phyloP scores from a whole-genome alignment of 352 stramenopile genomes.

The Pythium rishiriense region DNA sequence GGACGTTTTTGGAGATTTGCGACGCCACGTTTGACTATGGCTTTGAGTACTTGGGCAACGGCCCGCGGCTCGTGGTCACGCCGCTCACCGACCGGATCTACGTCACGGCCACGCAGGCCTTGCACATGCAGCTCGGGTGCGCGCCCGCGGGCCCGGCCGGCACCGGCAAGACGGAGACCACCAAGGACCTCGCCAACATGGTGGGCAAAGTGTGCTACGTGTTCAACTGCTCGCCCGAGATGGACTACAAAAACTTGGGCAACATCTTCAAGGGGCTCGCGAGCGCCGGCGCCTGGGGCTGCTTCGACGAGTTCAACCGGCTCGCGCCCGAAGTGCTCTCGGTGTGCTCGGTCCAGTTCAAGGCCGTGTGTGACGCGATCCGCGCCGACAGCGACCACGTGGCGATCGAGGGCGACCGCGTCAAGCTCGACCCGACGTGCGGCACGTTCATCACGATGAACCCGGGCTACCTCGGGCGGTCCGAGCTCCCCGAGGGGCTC shows the following conservation, averaged over 20 bases:
- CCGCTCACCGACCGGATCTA: constrained; percentile 95
- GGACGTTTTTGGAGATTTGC: constrained; percentile 86
- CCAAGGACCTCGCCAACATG: constrained; percentile 93
- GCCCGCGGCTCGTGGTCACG: constrained; percentile 92
- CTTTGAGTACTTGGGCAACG: constrained; percentile 96
- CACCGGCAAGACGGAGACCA: constrained; percentile 95
- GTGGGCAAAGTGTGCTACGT: constrained; percentile 94
- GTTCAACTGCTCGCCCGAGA: constrained; percentile 95
- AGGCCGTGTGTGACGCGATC: constrained; percentile 94
- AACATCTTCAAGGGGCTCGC: constrained; percentile 96
- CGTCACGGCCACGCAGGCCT: constrained; percentile 92
- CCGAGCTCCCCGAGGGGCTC: constrained; percentile 93
- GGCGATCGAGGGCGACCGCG: constrained; percentile 90
- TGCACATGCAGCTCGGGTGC: constrained; percentile 96
- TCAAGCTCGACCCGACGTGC: constrained; percentile 87
- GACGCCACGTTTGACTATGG: constrained; percentile 93
- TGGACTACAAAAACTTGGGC: constrained; percentile 95
- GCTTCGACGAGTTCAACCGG: constrained; percentile 97
- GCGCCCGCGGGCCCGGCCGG: constrained; percentile 87
- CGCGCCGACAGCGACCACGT: constrained; percentile 82
- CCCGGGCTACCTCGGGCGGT: constrained; percentile 92
- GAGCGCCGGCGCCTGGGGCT: constrained; percentile 92
- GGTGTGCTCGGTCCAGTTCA: constrained; percentile 94
- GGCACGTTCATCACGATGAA: constrained; percentile 98
- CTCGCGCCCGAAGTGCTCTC: constrained; percentile 91